Conservation (phyloP, 2,329 filamentous ascomycete species). For the Ophiocordyceps camponoti-floridani region DNA sequence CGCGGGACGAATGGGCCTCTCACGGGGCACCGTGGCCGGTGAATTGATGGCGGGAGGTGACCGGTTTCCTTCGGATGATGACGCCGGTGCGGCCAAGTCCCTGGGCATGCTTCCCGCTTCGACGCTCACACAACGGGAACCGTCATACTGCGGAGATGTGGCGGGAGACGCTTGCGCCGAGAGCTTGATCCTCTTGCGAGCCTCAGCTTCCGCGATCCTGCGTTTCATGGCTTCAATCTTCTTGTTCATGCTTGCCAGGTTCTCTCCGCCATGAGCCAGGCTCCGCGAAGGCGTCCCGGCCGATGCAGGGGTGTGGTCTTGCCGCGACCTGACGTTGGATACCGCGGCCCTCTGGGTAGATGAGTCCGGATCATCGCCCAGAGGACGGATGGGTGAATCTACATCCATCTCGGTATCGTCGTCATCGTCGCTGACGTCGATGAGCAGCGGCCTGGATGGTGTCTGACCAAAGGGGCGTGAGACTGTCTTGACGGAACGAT, state of each 20-base stretch:
- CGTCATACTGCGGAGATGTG: conserved; percentile 8
- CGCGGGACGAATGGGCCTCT: neutral
- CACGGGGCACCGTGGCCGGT: neutral
- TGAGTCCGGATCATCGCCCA: conserved; percentile 12
- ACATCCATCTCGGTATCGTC: conserved; percentile 53
- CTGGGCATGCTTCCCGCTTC: conserved; percentile 3
- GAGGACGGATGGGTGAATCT: conserved; percentile 30
- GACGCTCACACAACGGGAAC: conserved; percentile 9
- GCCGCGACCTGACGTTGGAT: conserved; percentile 19
- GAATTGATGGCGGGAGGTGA: neutral
- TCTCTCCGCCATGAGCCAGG: conserved; percentile 16
- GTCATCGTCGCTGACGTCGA: conserved; percentile 64
- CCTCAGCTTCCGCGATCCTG: conserved; percentile 40
- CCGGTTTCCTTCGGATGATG: neutral
- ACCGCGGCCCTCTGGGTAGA: conserved; percentile 19
- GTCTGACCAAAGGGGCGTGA: conserved; percentile 48
- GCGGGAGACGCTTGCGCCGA: conserved; percentile 14
- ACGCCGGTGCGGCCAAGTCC: neutral
- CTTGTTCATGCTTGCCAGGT: conserved; percentile 32
- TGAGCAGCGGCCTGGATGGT: conserved; percentile 49
- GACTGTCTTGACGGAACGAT: conserved; percentile 21
- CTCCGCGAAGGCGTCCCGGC: conserved; percentile 18
- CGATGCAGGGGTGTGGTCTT: conserved; percentile 20
- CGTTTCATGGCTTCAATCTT: conserved; percentile 43
- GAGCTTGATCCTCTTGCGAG: conserved; percentile 27